Evolutionary conservation across 148 eudicot species (phyloP).

Genomic region (Fagopyrum homotropicum): DNA sequence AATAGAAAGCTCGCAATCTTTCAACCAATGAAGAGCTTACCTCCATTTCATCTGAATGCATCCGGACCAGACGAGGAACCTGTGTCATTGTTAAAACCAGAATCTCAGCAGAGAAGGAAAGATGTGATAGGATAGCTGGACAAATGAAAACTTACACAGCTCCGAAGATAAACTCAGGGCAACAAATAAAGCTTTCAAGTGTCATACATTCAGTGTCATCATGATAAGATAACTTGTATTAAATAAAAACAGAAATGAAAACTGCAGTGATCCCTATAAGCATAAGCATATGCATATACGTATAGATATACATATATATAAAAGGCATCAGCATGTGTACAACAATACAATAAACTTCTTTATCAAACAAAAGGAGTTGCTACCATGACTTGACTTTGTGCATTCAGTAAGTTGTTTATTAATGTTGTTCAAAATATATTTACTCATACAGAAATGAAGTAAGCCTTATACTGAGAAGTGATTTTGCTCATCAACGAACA

Average conservation of each 20-base stretch:
- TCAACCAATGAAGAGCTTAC: slow-evolving; percentile 28
- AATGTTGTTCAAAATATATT: neutral
- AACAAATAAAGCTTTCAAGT: neutral
- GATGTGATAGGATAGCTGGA: neutral
- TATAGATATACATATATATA: neutral
- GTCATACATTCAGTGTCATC: neutral
- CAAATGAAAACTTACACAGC: neutral
- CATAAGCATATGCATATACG: neutral
- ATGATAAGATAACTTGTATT: neutral
- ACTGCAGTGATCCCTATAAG: neutral
- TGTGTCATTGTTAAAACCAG: slow-evolving; percentile 19
- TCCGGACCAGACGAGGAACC: slow-evolving; percentile 93
- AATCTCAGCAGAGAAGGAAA: neutral
- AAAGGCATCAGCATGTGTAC: neutral
- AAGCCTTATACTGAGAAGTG: neutral
- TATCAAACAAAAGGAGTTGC: no score
- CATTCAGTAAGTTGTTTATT: neutral
- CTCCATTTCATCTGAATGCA: slow-evolving; percentile 98
- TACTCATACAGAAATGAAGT: neutral
- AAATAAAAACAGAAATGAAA: neutral
- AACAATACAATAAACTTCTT: neutral
- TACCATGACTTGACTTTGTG: neutral
- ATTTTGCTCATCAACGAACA: neutral
- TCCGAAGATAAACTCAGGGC: slow-evolving; percentile 1
- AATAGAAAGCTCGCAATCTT: slow-evolving; percentile 5